Conservation (phyloP, 345 rosid genomes). For the Arabis alpina region DNA sequence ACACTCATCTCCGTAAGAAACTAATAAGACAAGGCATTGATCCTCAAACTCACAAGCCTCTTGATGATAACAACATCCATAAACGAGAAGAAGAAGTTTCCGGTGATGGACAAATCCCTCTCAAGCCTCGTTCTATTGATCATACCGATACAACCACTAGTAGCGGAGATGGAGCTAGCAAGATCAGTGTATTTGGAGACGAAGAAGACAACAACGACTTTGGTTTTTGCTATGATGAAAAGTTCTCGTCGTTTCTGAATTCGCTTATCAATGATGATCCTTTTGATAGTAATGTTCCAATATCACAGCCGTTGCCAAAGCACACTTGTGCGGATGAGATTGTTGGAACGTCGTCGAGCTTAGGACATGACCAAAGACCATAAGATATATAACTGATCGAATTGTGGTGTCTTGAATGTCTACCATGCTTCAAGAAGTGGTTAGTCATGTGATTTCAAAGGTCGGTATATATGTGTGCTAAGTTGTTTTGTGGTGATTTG, state of each 20-base stretch:
- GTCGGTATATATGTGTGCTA: conserved; percentile 20
- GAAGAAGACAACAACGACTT: conserved; percentile 30
- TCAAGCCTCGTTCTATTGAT: conserved; percentile 15
- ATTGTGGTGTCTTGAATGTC: conserved; percentile 17
- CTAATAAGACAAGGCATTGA: conserved; percentile 80
- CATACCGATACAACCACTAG: conserved; percentile 23
- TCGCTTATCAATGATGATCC: conserved; percentile 60
- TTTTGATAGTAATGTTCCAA: conserved; percentile 29
- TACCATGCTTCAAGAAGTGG: conserved; percentile 14
- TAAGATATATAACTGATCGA: conserved; percentile 25
- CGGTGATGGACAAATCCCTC: conserved; percentile 25
- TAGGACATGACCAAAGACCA: conserved; percentile 13
- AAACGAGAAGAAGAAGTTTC: conserved; percentile 34
- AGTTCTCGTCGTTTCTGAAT: conserved; percentile 69
- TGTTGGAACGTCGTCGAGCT: conserved; percentile 35
- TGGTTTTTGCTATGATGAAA: conserved; percentile 55
- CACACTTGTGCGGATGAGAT: conserved; percentile 12
- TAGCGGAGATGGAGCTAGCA: conserved; percentile 29
- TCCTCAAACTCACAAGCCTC: conserved; percentile 82
- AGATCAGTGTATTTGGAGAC: conserved; percentile 24
- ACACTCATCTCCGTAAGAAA: conserved; percentile 81
- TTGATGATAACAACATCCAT: conserved; percentile 36
- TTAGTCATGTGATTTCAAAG: background rate
- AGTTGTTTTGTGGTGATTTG: conserved; percentile 28
- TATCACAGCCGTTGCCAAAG: conserved; percentile 22